Evolutionary conservation across 2,329 filamentous ascomycete genomes (phyloP).

Genomic region (Sclerotinia spermophila): DNA sequence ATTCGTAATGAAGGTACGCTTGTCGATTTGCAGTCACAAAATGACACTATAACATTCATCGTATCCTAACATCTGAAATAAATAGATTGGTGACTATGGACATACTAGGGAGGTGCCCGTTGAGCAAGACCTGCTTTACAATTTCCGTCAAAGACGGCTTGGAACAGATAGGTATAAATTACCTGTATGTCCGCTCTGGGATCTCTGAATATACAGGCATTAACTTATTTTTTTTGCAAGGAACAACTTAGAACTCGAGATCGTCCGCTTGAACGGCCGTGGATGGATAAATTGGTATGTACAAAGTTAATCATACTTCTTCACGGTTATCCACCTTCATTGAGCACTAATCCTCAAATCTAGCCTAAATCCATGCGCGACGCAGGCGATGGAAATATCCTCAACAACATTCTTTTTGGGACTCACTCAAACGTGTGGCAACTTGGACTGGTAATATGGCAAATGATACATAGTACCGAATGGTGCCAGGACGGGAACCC

Average conservation of each 20-base stretch:
- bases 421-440: constrained; percentile 12
- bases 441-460: not conserved
- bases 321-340: not conserved
- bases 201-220: not conserved
- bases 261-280: not conserved
- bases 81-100: constrained; percentile 10
- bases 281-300: constrained; percentile 9
- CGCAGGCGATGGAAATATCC: constrained; percentile 1
- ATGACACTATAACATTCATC: not conserved
- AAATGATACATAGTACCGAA: not conserved
- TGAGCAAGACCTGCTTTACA: not conserved
- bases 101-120: not conserved
- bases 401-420: constrained; percentile 3
- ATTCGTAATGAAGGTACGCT: not conserved
- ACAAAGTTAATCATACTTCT: not conserved
- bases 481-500: not conserved
- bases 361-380: not conserved
- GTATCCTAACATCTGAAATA: not conserved
- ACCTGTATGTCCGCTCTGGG: not conserved
- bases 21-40: not conserved
- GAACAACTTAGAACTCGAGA: constrained; percentile 1
- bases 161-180: not conserved
- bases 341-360: not conserved
- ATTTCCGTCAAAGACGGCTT: not conserved
- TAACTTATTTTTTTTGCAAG: not conserved